Percentiles rank a stretch among this genome's conserved stretches.
Evolutionary conservation across 1,284 basidiomycete genomes (phyloP).

Genomic region (Puccinia hordei): DNA sequence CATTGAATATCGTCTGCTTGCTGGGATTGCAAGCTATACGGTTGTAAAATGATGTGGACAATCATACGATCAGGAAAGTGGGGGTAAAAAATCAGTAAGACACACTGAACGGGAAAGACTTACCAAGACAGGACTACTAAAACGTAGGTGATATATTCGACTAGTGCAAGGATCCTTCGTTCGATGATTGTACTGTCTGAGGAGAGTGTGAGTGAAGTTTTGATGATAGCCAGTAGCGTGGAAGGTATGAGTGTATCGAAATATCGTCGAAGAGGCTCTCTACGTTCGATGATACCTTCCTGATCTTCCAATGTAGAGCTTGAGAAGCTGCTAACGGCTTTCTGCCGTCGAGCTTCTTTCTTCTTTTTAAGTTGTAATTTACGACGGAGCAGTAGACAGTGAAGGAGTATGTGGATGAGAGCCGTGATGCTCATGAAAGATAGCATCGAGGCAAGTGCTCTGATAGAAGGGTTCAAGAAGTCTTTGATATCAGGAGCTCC

Average conservation of each 20-base stretch:
- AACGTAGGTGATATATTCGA: constrained; percentile 28
- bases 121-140: constrained; percentile 35
- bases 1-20: constrained; percentile 2
- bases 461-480: constrained; percentile 22
- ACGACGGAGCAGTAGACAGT: constrained; percentile 1
- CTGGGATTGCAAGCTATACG: background rate
- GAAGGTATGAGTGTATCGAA: constrained; percentile 33
- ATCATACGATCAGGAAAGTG: background rate
- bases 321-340: constrained; percentile 33
- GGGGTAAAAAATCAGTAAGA: no score
- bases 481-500: constrained; percentile 13
- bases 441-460: constrained; percentile 27
- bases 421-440: constrained; percentile 12
- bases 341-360: background rate
- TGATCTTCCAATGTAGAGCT: constrained; percentile 7
- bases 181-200: constrained; percentile 36
- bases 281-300: background rate
- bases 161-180: constrained; percentile 30
- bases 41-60: background rate
- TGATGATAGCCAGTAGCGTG: constrained; percentile 27
- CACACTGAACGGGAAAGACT: no score
- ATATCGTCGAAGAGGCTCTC: constrained; percentile 3
- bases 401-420: constrained; percentile 20
- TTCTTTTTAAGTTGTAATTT: background rate
- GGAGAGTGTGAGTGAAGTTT: constrained; percentile 18